Percentiles rank a stretch among this genome's conserved stretches.
phyloP scores from a whole-genome alignment of 345 rosid species.

The Eucalyptus sp. region DNA sequence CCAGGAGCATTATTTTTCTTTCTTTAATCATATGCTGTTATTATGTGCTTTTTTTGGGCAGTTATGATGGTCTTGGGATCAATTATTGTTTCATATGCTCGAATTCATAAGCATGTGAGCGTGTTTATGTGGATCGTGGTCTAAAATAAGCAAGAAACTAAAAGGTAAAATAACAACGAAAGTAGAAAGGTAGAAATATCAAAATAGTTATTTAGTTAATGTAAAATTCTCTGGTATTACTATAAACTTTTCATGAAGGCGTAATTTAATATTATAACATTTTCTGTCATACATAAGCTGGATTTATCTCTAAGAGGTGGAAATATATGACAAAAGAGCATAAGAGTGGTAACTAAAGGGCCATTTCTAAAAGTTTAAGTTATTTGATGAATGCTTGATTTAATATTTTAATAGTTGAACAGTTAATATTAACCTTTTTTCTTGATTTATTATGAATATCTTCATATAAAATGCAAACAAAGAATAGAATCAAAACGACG shows the following conservation, averaged over 20 bases:
- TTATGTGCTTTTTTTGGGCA: not conserved
- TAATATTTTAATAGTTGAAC: not conserved
- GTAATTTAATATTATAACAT: not conserved
- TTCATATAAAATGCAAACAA: not conserved
- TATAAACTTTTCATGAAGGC: not conserved
- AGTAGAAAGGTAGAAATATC: not conserved
- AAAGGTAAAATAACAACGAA: not conserved
- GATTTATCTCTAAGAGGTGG: not conserved
- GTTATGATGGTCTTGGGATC: not conserved
- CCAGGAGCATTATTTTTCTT: no score
- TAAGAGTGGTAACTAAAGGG: not conserved
- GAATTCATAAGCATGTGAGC: not conserved
- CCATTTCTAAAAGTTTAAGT: fast-evolving
- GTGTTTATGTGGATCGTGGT: not conserved
- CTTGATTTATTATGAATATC: not conserved
- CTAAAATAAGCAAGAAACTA: not conserved
- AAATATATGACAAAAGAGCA: not conserved
- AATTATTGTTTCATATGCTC: not conserved
- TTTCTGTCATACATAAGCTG: fast-evolving
- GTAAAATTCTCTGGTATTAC: not conserved
- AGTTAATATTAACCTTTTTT: not conserved
- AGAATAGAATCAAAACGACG: not conserved
- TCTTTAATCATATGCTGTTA: not conserved
- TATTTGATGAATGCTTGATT: not conserved
- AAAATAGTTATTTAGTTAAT: fast-evolving